phyloP scores from a whole-genome alignment of 768 basidiomycete genomes.

The Holtermanniella nyarrowii region DNA sequence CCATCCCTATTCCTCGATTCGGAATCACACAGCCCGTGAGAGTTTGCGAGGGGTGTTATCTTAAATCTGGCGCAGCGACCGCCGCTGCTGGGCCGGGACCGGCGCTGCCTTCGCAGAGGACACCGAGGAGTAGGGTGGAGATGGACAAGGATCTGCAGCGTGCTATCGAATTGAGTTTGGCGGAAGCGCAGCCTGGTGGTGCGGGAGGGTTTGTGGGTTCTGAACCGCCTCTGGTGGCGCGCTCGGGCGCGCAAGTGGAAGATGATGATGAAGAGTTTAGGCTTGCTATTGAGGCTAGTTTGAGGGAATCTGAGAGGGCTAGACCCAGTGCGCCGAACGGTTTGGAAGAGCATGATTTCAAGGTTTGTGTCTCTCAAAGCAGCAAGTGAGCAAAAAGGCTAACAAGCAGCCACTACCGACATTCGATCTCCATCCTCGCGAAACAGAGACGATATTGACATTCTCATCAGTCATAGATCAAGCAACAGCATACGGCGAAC shows the following conservation, averaged over 20 bases:
- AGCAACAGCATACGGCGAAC: slow-evolving; percentile 63
- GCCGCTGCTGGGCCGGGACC: slow-evolving; percentile 25
- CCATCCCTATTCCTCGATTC: slow-evolving; percentile 76
- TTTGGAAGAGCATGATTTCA: slow-evolving; percentile 44
- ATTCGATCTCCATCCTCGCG: slow-evolving; percentile 70
- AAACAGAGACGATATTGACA: slow-evolving; percentile 75
- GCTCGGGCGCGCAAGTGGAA: slow-evolving; percentile 45
- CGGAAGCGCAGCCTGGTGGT: slow-evolving; percentile 54
- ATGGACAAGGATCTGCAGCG: slow-evolving; percentile 82
- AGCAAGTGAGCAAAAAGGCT: slow-evolving; percentile 19
- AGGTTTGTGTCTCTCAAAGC: slow-evolving; percentile 16
- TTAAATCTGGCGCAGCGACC: slow-evolving; percentile 49
- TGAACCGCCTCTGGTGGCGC: slow-evolving; percentile 47
- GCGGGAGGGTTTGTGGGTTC: slow-evolving; percentile 55
- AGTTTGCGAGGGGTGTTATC: slow-evolving; percentile 81
- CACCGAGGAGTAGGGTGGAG: slow-evolving; percentile 49
- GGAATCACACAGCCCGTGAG: slow-evolving; percentile 86
- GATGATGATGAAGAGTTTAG: slow-evolving; percentile 86
- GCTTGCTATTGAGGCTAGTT: slow-evolving; percentile 89
- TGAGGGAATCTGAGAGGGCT: slow-evolving; percentile 56
- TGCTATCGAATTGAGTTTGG: slow-evolving; percentile 81
- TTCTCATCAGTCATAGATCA: slow-evolving; percentile 86
- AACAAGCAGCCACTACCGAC: slow-evolving; percentile 51
- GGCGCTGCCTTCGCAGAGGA: slow-evolving; percentile 36
- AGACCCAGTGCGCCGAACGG: slow-evolving; percentile 66